Evolutionary conservation across 495 filamentous ascomycete genomes (phyloP).

Genomic region (Aspergillus haitiensis): DNA sequence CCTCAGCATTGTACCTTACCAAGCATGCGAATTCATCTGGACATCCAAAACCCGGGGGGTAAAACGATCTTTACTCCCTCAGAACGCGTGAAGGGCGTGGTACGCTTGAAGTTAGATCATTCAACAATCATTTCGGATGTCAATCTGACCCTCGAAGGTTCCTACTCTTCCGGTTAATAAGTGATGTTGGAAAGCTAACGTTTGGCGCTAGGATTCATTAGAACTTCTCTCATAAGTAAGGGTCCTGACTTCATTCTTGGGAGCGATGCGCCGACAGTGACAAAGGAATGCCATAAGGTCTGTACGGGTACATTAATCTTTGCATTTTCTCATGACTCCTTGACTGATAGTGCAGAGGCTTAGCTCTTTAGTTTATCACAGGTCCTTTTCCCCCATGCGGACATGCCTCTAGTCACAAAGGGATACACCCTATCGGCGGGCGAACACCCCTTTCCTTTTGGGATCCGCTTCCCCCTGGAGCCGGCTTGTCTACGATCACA

Average conservation of each 20-base stretch:
- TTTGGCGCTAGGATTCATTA: neutral
- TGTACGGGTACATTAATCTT: neutral
- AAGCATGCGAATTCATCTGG: conserved; percentile 7
- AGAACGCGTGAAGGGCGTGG: neutral
- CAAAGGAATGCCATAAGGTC: conserved; percentile 7
- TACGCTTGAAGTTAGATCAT: conserved; percentile 1
- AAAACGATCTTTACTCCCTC: neutral
- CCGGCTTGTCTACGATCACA: neutral
- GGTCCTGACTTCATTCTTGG: conserved; percentile 1
- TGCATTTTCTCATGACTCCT: neutral
- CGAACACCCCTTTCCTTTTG: conserved; percentile 7
- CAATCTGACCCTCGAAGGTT: conserved; percentile 6
- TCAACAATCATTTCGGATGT: conserved; percentile 8
- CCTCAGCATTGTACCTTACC: neutral
- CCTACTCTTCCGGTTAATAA: neutral
- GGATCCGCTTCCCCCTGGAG: neutral
- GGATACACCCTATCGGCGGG: conserved; percentile 6
- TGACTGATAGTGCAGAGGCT: neutral
- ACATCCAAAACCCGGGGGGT: neutral
- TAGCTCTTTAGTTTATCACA: conserved; percentile 1
- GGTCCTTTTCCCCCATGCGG: neutral
- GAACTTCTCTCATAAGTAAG: conserved; percentile 7
- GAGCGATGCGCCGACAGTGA: conserved; percentile 8
- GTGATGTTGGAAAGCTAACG: neutral
- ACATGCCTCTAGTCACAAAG: neutral